Evolutionary conservation across 805 yeast species (phyloP), one percentile per base, ranked within the genome.

Genomic region (Babjeviella inositovora): DNA sequence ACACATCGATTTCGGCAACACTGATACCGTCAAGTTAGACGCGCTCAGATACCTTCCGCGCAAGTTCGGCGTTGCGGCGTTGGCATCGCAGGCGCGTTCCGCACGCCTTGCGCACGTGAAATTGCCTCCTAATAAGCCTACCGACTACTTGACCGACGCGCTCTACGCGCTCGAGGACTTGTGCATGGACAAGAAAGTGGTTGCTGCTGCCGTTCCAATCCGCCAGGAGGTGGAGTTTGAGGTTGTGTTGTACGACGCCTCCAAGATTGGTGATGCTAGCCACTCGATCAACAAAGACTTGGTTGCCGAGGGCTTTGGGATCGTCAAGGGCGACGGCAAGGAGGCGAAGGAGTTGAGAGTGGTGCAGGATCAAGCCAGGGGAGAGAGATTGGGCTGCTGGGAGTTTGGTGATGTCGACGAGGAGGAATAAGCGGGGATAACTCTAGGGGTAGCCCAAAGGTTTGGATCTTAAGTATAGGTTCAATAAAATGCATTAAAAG

Each of bases 331-430:
- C 14, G 33, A 38, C 6, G 32, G 51, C 12, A 32, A 32, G 2
- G 38, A 57, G 25, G 51, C 48, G 21, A 50, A 50, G 15, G 49
- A 41, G 6, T 42, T 70, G 25, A 27, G 50, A 23, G 44, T 38
- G 15, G 50, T 55, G 3, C 74, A 75, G 43, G 28, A 34, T 11
- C 35, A 32, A 5, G 82, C 82, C 14, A 64, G 57, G 39, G 25
- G 43, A 10, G 43, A 36, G 15, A 70, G 67, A 29, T 37, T 47
- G 11, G 84, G 84, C 4, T 71, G 79, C 39, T 75, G 85, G 85
- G 69, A 70, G 45, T 70, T 64, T 34, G 85, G 85, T 23, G 82
- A 75, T 39, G 62, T 76, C 17, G 62, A 72, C 18, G 68, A 56
- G 25, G 74, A 67, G 26, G 75, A 68, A 5, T 21, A n/a, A n/a